Conservation (phyloP, 805 yeast genomes). For the Wickerhamomyces canadensis region DNA sequence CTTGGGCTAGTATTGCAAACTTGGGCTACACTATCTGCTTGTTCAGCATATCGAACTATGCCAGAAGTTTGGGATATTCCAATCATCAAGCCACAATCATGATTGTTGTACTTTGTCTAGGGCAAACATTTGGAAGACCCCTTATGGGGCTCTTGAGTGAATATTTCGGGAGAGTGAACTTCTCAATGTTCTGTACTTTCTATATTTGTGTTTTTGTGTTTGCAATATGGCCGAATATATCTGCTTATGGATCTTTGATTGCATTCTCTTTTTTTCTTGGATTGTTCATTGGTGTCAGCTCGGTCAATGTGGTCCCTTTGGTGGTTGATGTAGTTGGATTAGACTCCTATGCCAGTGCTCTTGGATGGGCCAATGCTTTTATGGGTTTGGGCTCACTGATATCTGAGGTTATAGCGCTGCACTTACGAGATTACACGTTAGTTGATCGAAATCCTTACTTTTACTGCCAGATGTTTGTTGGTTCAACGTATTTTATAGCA, state of each 20-base stretch:
- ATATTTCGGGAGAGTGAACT: conserved; percentile 40
- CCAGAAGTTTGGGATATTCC: conserved; percentile 41
- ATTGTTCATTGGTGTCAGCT: conserved; percentile 38
- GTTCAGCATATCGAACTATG: conserved; percentile 42
- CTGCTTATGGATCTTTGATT: conserved; percentile 34
- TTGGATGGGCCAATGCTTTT: conserved; percentile 29
- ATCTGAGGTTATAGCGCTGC: conserved; percentile 51
- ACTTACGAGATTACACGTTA: conserved; percentile 30
- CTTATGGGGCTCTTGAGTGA: conserved; percentile 41
- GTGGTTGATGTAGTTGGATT: conserved; percentile 36
- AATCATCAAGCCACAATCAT: conserved; percentile 37
- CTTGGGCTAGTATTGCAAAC: conserved; percentile 32
- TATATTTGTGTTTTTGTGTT: conserved; percentile 34
- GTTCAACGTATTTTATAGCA: conserved; percentile 40
- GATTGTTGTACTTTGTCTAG: conserved; percentile 40
- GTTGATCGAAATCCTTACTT: conserved; percentile 39
- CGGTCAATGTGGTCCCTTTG: conserved; percentile 34
- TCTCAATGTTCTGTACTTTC: conserved; percentile 32
- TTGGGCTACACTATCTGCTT: conserved; percentile 40
- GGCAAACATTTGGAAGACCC: conserved; percentile 47
- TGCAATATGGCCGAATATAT: conserved; percentile 45
- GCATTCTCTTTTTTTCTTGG: conserved; percentile 41
- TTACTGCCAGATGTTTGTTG: conserved; percentile 58
- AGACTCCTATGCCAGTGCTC: conserved; percentile 32
- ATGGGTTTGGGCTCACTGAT: conserved; percentile 33